Percentiles rank a stretch among this genome's conserved stretches.
Conservation (phyloP, 192 early-diverging fungal species). For the Coemansia sp. region DNA sequence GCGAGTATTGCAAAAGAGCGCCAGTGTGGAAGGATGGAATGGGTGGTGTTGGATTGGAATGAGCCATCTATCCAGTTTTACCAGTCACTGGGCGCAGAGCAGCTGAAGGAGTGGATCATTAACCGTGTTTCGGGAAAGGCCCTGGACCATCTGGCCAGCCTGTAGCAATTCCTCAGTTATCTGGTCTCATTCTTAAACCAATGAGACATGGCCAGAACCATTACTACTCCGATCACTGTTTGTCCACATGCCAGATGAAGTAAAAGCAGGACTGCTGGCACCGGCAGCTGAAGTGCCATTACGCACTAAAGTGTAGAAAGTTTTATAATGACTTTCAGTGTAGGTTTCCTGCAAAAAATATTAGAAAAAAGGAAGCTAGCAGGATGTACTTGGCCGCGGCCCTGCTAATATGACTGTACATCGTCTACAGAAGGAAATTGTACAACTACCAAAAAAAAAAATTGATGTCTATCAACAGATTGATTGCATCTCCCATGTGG, state of each 20-base stretch:
- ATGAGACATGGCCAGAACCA: slow-evolving; percentile 7
- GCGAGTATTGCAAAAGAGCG: slow-evolving; percentile 63
- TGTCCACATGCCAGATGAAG: slow-evolving; percentile 20
- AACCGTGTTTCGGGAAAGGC: slow-evolving; percentile 66
- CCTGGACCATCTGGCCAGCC: slow-evolving; percentile 55
- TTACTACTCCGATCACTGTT: slow-evolving; percentile 12
- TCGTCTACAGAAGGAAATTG: too few relatives aligned
- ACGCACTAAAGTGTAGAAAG: not conserved
- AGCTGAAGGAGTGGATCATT: slow-evolving; percentile 74
- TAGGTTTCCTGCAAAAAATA: too few relatives aligned
- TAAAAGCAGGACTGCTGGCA: not conserved
- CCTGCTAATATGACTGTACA: too few relatives aligned
- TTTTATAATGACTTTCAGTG: too few relatives aligned
- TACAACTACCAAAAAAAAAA: too few relatives aligned
- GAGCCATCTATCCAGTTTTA: slow-evolving; percentile 79
- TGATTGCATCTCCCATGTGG: too few relatives aligned
- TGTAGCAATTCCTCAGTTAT: slow-evolving; percentile 16
- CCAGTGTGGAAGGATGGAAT: slow-evolving; percentile 77
- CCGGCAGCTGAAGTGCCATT: not conserved
- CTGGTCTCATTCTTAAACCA: not conserved
- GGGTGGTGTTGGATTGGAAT: slow-evolving; percentile 86
- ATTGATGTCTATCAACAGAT: too few relatives aligned
- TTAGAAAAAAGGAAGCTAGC: too few relatives aligned
- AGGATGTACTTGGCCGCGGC: too few relatives aligned
- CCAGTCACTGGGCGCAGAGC: slow-evolving; percentile 63